These are phyloP conservation scores for Talaromyces sp. DNA, from an alignment of 2,329 filamentous ascomycete species.

Conservation along the genomic window DNA sequence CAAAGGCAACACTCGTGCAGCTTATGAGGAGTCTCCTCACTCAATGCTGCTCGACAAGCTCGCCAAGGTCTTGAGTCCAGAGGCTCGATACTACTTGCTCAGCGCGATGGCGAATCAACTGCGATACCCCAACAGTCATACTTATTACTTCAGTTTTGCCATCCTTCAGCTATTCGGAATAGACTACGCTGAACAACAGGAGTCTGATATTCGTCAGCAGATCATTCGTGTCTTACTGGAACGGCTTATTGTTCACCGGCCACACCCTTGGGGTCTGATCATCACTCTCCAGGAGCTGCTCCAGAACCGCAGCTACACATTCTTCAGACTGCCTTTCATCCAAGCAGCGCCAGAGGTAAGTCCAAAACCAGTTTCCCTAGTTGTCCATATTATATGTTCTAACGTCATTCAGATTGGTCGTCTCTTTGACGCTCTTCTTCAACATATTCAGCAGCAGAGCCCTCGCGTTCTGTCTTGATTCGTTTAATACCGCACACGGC, in stretches of 20 bases:
- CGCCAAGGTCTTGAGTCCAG: conserved; percentile 66
- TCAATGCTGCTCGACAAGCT: conserved; percentile 70
- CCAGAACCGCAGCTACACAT: conserved; percentile 84
- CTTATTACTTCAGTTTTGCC: conserved; percentile 84
- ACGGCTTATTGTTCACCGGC: conserved; percentile 79
- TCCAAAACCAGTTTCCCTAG: neutral
- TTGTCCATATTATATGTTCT: conserved; percentile 10
- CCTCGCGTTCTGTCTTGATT: conserved; percentile 33
- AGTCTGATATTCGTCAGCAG: conserved; percentile 78
- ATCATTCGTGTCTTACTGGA: conserved; percentile 86
- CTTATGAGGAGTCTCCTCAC: conserved; percentile 64
- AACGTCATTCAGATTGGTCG: conserved; percentile 36
- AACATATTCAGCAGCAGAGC: conserved; percentile 46
- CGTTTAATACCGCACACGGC: conserved; percentile 13
- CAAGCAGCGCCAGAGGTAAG: conserved; percentile 80
- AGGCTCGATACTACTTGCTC: conserved; percentile 78
- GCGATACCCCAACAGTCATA: conserved; percentile 81
- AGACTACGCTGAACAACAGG: conserved; percentile 64
- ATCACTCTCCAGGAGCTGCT: conserved; percentile 82
- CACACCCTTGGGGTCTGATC: conserved; percentile 92
- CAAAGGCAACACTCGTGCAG: conserved; percentile 51
- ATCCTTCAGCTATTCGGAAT: conserved; percentile 79
- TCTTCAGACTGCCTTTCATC: conserved; percentile 90
- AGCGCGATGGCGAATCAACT: conserved; percentile 86
- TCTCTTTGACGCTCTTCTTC: conserved; percentile 42